phyloP scores from a whole-genome alignment of 2,329 filamentous ascomycete species.

The Ophiostoma novo-ulmi region DNA sequence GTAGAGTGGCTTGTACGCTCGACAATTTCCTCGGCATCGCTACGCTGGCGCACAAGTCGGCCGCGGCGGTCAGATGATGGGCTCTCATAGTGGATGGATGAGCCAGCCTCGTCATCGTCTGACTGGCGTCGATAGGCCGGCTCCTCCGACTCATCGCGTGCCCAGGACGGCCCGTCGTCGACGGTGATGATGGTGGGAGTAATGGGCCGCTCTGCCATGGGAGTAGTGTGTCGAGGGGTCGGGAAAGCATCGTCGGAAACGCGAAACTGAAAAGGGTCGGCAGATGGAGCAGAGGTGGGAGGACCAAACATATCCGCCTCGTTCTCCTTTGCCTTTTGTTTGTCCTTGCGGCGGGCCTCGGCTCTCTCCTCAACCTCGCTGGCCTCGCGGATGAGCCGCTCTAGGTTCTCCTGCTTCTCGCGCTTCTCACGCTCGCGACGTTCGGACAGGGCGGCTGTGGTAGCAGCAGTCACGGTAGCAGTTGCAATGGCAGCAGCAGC shows the following conservation, averaged over 20 bases:
- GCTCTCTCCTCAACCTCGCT: conserved; percentile 28
- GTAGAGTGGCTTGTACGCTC: conserved; percentile 46
- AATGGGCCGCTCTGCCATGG: conserved; percentile 36
- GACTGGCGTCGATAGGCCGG: conserved; percentile 2
- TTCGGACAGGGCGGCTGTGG: conserved; percentile 10
- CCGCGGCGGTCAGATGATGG: not conserved
- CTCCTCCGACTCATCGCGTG: conserved; percentile 40
- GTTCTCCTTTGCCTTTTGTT: conserved; percentile 8
- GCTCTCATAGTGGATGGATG: conserved; percentile 12
- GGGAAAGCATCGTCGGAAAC: conserved; percentile 50
- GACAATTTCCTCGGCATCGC: conserved; percentile 44
- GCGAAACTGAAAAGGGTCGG: conserved; percentile 57
- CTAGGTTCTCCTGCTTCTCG: conserved; percentile 17
- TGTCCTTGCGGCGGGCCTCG: conserved; percentile 15
- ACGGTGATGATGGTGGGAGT: conserved; percentile 33
- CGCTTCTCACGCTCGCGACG: conserved; percentile 17
- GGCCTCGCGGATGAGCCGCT: conserved; percentile 12
- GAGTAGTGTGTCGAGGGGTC: conserved; percentile 38
- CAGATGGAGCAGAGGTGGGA: conserved; percentile 19
- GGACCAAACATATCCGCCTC: not conserved
- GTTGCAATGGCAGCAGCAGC: not conserved
- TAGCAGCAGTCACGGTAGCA: conserved; percentile 5
- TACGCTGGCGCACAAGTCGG: conserved; percentile 46
- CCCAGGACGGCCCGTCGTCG: conserved; percentile 28
- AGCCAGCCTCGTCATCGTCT: not conserved